Base-by-base conservation (phyloP, 2,329 filamentous ascomycete species). In the Onygenales sp. region DNA sequence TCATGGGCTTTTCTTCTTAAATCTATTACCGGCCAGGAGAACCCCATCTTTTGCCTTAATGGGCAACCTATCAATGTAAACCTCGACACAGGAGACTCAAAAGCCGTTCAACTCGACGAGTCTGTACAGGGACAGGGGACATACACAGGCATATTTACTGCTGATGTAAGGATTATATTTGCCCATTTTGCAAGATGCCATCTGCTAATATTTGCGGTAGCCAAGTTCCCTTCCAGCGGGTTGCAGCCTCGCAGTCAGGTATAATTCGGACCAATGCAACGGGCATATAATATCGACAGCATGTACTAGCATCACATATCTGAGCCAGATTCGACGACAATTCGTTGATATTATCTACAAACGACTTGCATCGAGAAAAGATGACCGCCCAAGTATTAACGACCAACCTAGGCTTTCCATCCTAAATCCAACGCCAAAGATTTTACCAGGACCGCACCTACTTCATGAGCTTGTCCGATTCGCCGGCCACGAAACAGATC, bases 391-490 rank as follows among this genome's bases (percentile, higher is more conserved):
- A 8, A 31, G 7, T 7, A 31, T 17, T 13, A 38, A 14, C 2
- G 58, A 57, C 33, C 17, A 52, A 14, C 60, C 63, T 41, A 52
- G 57, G n/a, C 65, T 81, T 41, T 83, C 82, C 5, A 75, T 85
- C 59, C 66, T 82, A 52, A 87, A 87, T 65, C 69, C 74, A 43
- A 64, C 72, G 33, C 82, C 84, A 33, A 63, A 62, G 45, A 62
- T 67, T 36, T 63, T 85, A 11, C 65, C 74, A 27, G 84, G 84
- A 9, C 79, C 82, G 17, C 59, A 64, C 35, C 67, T 83, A 14
- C 74, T 86, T 17, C 83, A 86, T 66, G 68, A 86, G 8, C 76
- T 95, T 7, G 79, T 93, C 48, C 69, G 73, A 31, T 63, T 62
- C 53, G 59, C 66, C 31, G 60, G 70, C 38, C 56, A 66, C n/a